Evolutionary conservation across 371 early-diverging fungal species (phyloP).

Genomic region (Polyrhizophydium stewartii): DNA sequence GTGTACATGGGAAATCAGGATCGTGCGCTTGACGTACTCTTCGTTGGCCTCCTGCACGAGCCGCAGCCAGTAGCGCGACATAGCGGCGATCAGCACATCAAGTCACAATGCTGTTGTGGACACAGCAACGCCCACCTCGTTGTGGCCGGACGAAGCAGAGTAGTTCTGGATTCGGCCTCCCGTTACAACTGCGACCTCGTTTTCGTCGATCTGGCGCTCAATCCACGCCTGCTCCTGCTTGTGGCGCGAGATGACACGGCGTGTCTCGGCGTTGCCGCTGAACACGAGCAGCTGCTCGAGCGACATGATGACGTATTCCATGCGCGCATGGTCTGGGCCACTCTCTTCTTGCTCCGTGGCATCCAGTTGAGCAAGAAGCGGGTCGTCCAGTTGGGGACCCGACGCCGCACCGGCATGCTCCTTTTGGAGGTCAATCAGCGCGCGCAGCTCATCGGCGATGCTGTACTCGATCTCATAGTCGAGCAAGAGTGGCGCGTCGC

Average conservation of each 20-base stretch:
- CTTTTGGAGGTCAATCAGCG: background rate
- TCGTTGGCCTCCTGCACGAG: slow-evolving; percentile 12
- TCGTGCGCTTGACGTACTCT: slow-evolving; percentile 45
- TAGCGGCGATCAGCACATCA: background rate
- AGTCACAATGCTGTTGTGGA: no score
- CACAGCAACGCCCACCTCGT: no score
- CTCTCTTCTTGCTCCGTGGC: slow-evolving; percentile 19
- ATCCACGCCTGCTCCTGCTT: slow-evolving; percentile 32
- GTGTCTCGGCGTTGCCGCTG: slow-evolving; percentile 33
- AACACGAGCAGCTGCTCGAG: slow-evolving; percentile 64
- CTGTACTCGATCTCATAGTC: slow-evolving; percentile 72
- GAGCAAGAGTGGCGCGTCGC: slow-evolving; percentile 67
- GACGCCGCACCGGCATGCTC: background rate
- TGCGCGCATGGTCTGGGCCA: slow-evolving; percentile 52
- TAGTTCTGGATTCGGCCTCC: no score
- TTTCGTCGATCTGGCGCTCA: no score
- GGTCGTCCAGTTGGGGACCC: no score
- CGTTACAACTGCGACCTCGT: no score
- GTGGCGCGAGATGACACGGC: slow-evolving; percentile 40
- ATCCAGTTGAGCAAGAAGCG: no score
- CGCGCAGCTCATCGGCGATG: slow-evolving; percentile 51
- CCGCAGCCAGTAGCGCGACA: no score
- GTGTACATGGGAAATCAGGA: slow-evolving; percentile 69
- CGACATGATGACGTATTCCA: slow-evolving; percentile 62
- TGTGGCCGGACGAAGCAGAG: no score